phyloP scores from a whole-genome alignment of 768 basidiomycete genomes.

The Phylloporus scabripes region DNA sequence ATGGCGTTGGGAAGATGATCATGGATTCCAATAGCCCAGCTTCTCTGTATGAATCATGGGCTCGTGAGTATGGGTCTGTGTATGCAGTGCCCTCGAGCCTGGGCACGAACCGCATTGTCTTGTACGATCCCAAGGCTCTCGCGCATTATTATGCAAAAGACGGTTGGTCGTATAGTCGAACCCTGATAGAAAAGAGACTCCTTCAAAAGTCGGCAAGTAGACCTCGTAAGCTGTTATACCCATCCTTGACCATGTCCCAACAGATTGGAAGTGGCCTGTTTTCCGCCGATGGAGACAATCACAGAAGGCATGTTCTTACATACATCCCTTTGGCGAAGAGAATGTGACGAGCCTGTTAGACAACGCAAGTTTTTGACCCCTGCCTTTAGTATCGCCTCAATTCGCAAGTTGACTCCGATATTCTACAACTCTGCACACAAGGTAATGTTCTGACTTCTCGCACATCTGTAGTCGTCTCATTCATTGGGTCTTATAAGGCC shows the following conservation, averaged over 20 bases:
- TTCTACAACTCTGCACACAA: conserved; percentile 29
- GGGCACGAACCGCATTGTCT: conserved; percentile 8
- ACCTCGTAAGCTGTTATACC: no score
- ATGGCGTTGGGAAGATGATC: conserved; percentile 11
- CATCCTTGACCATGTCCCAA: neutral
- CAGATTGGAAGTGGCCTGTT: conserved; percentile 29
- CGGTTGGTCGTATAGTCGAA: conserved; percentile 36
- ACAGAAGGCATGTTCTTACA: conserved; percentile 31
- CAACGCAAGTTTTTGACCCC: conserved; percentile 27
- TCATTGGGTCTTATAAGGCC: conserved; percentile 11
- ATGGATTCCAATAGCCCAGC: conserved; percentile 1
- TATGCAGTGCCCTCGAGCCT: conserved; percentile 13
- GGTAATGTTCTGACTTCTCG: conserved; percentile 1
- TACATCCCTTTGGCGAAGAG: neutral
- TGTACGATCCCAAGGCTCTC: conserved; percentile 38
- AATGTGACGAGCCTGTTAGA: conserved; percentile 2
- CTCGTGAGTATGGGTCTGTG: conserved; percentile 11
- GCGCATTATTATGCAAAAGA: conserved; percentile 10
- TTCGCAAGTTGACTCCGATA: conserved; percentile 20
- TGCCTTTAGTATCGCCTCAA: conserved; percentile 21
- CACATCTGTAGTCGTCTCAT: neutral
- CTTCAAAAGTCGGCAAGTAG: conserved; percentile 24
- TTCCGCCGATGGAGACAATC: conserved; percentile 37
- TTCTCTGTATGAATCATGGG: conserved; percentile 18
- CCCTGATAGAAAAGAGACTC: conserved; percentile 28